These are phyloP conservation scores for Pluteus cervinus DNA, from an alignment of 768 basidiomycete genomes.

Conservation along the genomic window DNA sequence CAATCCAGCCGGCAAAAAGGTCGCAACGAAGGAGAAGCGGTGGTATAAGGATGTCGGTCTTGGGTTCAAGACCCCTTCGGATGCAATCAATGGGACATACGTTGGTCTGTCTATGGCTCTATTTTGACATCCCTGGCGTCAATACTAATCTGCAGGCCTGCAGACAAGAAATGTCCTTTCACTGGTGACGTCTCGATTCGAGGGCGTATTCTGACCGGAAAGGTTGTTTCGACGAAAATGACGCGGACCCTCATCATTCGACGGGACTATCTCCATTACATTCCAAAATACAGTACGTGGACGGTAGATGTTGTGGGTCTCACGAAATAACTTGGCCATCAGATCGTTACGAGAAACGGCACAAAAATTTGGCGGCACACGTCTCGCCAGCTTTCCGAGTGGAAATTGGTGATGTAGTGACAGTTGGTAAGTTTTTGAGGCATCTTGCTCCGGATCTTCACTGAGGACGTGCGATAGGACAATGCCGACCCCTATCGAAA, in stretches of 20 bases:
- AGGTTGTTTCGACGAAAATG: conserved; percentile 99
- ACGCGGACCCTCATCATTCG: conserved; percentile 97
- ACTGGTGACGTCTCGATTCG: conserved; percentile 96
- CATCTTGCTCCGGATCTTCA: too few species aligned
- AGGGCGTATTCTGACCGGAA: conserved; percentile 96
- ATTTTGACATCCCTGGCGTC: conserved; percentile 1
- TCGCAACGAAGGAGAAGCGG: conserved; percentile 90
- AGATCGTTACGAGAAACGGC: conserved; percentile 98
- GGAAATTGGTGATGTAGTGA: conserved; percentile 89
- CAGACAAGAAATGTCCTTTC: conserved; percentile 99
- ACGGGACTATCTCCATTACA: conserved; percentile 89
- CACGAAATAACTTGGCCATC: conserved; percentile 7
- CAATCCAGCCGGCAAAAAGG: conserved; percentile 88
- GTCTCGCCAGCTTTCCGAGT: conserved; percentile 99
- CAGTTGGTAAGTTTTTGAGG: conserved; percentile 88
- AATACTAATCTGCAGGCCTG: neutral
- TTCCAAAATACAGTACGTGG: conserved; percentile 94
- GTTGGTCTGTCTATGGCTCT: conserved; percentile 58
- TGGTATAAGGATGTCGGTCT: conserved; percentile 99
- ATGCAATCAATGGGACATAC: conserved; percentile 95
- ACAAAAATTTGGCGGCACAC: conserved; percentile 98
- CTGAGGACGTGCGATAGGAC: conserved; percentile 44
- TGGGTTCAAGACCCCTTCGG: conserved; percentile 92
- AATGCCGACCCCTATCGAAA: conserved; percentile 98
- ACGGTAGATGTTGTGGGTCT: neutral